phyloP scores from a whole-genome alignment of 371 early-diverging fungal species.

The Mucor piriformis region DNA sequence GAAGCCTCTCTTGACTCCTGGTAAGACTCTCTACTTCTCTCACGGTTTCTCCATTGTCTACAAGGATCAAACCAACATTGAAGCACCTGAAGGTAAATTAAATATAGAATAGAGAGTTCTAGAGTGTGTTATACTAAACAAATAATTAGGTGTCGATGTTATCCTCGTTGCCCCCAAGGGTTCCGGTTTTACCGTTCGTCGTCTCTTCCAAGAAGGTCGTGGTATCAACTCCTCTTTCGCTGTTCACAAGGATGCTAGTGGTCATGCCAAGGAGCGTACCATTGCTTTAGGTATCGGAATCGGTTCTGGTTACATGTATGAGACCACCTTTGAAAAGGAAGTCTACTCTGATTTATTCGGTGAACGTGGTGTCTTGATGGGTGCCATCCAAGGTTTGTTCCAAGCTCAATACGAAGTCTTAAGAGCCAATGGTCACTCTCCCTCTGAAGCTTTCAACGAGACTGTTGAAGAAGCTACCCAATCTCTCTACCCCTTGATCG shows the following conservation, averaged over 20 bases:
- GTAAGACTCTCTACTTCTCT: conserved; percentile 97
- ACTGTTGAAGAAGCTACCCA: conserved; percentile 99
- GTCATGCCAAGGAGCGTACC: conserved; percentile 92
- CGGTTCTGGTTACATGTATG: conserved; percentile 96
- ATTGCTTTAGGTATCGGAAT: conserved; percentile 93
- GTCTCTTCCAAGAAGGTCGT: conserved; percentile 94
- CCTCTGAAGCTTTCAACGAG: conserved; percentile 98
- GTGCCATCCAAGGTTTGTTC: conserved; percentile 97
- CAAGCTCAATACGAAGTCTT: conserved; percentile 97
- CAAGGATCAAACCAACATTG: conserved; percentile 89
- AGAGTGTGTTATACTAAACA: background rate
- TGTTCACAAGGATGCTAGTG: conserved; percentile 92
- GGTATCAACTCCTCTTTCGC: conserved; percentile 98
- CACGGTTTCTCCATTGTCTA: conserved; percentile 97
- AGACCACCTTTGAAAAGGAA: conserved; percentile 96
- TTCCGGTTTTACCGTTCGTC: conserved; percentile 95
- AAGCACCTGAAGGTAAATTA: conserved; percentile 70
- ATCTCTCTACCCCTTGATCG: conserved; percentile 95
- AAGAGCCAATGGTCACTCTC: conserved; percentile 91
- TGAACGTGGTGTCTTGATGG: conserved; percentile 98
- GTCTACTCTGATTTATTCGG: conserved; percentile 96
- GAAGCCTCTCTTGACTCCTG: conserved; percentile 89
- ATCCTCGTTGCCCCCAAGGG: conserved; percentile 96
- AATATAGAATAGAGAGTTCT: background rate
- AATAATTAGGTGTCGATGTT: conserved; percentile 77